phyloP scores from a whole-genome alignment of 495 filamentous ascomycete genomes.

The Aspergillus panamensis region DNA sequence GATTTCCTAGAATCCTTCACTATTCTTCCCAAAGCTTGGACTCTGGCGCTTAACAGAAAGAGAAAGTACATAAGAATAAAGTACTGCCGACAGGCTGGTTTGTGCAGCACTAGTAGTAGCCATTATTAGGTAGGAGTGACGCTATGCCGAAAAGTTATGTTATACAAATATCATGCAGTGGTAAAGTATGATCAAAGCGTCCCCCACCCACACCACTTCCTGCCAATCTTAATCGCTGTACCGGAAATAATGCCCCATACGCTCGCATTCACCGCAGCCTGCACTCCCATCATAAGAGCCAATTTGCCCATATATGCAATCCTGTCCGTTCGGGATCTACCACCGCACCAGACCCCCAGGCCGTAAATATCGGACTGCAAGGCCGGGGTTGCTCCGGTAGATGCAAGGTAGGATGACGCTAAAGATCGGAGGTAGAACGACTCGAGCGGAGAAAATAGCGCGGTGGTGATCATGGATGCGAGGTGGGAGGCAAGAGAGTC shows the following conservation, averaged over 20 bases:
- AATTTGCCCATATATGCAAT: constrained; percentile 44
- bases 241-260: constrained; percentile 45
- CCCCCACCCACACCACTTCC: constrained; percentile 47
- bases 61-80: too few relatives aligned
- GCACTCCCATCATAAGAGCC: constrained; percentile 44
- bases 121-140: too few relatives aligned
- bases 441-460: constrained; percentile 48
- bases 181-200: constrained; percentile 29
- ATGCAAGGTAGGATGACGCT: constrained; percentile 38
- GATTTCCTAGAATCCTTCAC: too few relatives aligned
- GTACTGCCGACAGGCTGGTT: too few relatives aligned
- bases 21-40: too few relatives aligned
- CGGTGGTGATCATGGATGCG: constrained; percentile 38
- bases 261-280: constrained; percentile 41
- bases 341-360: constrained; percentile 40
- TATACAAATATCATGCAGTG: too few relatives aligned
- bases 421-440: constrained; percentile 47
- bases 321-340: constrained; percentile 35
- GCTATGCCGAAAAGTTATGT: too few relatives aligned
- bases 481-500: constrained; percentile 46
- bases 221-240: constrained; percentile 44
- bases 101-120: too few relatives aligned
- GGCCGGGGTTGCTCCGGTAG: constrained; percentile 22
- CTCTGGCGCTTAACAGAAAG: too few relatives aligned
- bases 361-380: constrained; percentile 33